Evolutionary conservation across 352 stramenopile genomes (phyloP).

Genomic region (Elongisporangium prolatum): DNA sequence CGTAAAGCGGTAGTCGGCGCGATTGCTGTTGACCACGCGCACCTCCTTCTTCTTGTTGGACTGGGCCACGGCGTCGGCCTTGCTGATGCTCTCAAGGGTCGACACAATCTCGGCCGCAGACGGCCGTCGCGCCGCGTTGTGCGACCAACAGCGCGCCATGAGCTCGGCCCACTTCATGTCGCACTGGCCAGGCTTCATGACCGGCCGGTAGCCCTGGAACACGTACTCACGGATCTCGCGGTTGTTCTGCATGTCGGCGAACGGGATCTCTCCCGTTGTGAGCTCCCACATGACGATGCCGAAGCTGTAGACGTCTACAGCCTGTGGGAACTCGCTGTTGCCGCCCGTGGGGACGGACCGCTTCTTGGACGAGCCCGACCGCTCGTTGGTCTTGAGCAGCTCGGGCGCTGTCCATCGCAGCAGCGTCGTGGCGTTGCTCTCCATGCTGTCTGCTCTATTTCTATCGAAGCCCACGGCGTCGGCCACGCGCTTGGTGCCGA

Average conservation of each 20-base stretch:
- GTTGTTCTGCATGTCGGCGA: conserved; percentile 59
- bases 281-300: conserved; percentile 88
- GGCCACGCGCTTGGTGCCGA: conserved; percentile 73
- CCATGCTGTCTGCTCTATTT: conserved; percentile 51
- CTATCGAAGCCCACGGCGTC: conserved; percentile 75
- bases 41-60: conserved; percentile 57
- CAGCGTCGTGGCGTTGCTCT: conserved; percentile 39
- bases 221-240: conserved; percentile 74
- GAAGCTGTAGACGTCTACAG: conserved; percentile 86
- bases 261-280: conserved; percentile 77
- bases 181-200: conserved; percentile 71
- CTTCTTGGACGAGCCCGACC: conserved; percentile 26
- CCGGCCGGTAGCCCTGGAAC: conserved; percentile 62
- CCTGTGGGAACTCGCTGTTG: conserved; percentile 41
- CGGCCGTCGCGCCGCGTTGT: conserved; percentile 63
- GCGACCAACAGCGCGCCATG: conserved; percentile 81
- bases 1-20: conserved; percentile 70
- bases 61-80: conserved; percentile 57
- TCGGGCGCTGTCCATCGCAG: conserved; percentile 78
- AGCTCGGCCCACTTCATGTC: conserved; percentile 84
- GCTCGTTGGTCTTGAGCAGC: conserved; percentile 71
- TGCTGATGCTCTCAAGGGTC: conserved; percentile 74
- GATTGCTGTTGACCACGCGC: conserved; percentile 74
- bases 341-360: background rate
- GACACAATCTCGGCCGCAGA: conserved; percentile 80